Evolutionary conservation across 306 rosid species (phyloP), one percentile per base, ranked within the genome.

Genomic region (Astragalus membranaceus): DNA sequence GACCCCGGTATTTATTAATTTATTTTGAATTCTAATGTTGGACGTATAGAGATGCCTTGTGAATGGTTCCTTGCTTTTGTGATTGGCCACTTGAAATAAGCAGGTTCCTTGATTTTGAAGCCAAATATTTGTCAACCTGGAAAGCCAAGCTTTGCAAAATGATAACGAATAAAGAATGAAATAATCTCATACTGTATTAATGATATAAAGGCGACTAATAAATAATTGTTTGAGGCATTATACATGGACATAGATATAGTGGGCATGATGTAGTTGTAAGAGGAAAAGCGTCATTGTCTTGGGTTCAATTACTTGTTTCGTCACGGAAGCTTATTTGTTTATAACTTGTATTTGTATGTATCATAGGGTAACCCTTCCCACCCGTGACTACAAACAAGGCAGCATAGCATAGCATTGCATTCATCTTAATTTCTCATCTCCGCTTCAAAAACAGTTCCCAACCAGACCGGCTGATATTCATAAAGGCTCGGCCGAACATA

Each of bases 21-120:
- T 4, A 48, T 64, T 26, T 44, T 63, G 16, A 47, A 55, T 36
- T 33, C 5, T 33, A 64, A 48, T 56, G 72, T 52, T 73, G 56
- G 74, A 64, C 62, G 60, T 70, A 75, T 65, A 59, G 52, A 76
- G 78, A 76, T 74, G 69, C 64, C 77, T 54, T 53, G 35, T 41
- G 26, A 69, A 65, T 78, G 70, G 82, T 73, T 66, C 70, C 63
- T 72, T 42, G 54, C 76, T 62, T 81, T 76, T 47, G 44, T 67
- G 85, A 81, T 81, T 81, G 76, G 75, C 16, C 63, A 68, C 42
- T 81, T 81, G 69, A 80, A 71, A 46, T 16, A 58, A 44, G 69
- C 49, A 77, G 67, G 56, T 87, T 85, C 53, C 89, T 87, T 87
- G 75, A 67, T 48, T 69, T 74, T 74, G 48, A 85, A 85, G 90